Evolutionary conservation across 441 rosid genomes (phyloP).

Genomic region (Erodium moschatum): DNA sequence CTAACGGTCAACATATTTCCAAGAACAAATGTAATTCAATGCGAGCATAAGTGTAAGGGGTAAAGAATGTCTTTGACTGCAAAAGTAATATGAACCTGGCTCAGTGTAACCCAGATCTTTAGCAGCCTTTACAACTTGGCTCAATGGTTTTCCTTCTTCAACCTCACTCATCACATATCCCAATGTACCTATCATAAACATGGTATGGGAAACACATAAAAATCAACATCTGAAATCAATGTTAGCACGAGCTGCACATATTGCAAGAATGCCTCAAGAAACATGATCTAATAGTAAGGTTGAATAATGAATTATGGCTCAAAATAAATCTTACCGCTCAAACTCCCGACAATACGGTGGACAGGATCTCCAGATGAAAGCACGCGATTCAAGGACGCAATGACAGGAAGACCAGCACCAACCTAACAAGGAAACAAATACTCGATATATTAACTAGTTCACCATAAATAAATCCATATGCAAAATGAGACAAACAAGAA

Average conservation of each 20-base stretch:
- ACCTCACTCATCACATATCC: conserved; percentile 96
- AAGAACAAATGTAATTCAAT: no score
- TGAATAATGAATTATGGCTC: conserved; percentile 15
- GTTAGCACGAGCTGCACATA: conserved; percentile 2
- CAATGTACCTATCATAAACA: conserved; percentile 53
- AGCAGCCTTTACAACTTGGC: conserved; percentile 79
- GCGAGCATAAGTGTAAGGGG: no score
- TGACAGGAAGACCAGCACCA: conserved; percentile 96
- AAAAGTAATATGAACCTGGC: conserved; percentile 46
- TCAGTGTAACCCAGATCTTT: conserved; percentile 82
- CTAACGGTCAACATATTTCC: no score
- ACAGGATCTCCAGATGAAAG: conserved; percentile 76
- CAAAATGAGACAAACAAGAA: not conserved
- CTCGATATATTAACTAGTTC: conserved; percentile 9
- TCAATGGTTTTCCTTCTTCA: conserved; percentile 77
- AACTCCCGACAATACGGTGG: conserved; percentile 59
- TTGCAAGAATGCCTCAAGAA: conserved; percentile 8
- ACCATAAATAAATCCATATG: not conserved
- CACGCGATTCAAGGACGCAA: conserved; percentile 66
- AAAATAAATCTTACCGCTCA: conserved; percentile 53
- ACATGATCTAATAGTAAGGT: conserved; percentile 2
- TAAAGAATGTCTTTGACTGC: no score
- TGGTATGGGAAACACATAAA: conserved; percentile 6
- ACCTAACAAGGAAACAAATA: conserved; percentile 41
- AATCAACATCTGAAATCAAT: conserved; percentile 1